Evolutionary conservation across 352 stramenopile genomes (phyloP), one percentile per base, ranked within the genome.

Genomic region (Globisporangium barbulae): DNA sequence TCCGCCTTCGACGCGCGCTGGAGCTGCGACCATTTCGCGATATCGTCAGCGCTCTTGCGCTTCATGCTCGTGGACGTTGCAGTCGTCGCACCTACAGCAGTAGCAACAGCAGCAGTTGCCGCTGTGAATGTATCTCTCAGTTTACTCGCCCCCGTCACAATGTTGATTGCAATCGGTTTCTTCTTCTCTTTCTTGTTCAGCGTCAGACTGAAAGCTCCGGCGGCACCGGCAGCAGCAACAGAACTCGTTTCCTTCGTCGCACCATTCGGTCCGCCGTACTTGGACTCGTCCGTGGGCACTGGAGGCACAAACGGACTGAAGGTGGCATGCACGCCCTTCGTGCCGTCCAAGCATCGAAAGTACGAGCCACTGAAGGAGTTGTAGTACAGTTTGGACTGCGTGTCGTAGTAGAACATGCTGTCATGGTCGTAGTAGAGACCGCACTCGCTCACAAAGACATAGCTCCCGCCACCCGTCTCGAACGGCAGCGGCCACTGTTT

Each of bases 331-430:
- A 62, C 59, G 0, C 66, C 78, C 10, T 64, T 63, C 2, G 54
- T 12, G 33, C 70, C 52, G 31, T 73, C 64, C 9, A 57, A 22
- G 47, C 81, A 91, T 8, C 41, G 65, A 56, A 85, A 93, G 68
- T 95, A 95, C 47, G 69, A 45, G 28, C 87, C 85, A 3, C 67
- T 79, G 48, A 90, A 95, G 30, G 70, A 73, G 58, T 81, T 93
- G 63, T 87, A 83, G 67, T 94, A 95, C 4, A 92, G 50, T 59
- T 88, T 91, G 17, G 81, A 78, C 21, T 83, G 74, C 39, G 81
- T 69, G 57, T 93, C 71, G 71, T 93, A 94, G 70, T 92, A 94
- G 35, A 93, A 95, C 83, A 91, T 85, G 62, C 82, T 93, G 65
- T 94, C 80, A 1, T 71, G 67, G 56, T 95, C 81, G 65, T 87